These are phyloP conservation scores for Sphenostylis stenocarpa DNA, from an alignment of 306 rosid species.

Conservation along the genomic window DNA sequence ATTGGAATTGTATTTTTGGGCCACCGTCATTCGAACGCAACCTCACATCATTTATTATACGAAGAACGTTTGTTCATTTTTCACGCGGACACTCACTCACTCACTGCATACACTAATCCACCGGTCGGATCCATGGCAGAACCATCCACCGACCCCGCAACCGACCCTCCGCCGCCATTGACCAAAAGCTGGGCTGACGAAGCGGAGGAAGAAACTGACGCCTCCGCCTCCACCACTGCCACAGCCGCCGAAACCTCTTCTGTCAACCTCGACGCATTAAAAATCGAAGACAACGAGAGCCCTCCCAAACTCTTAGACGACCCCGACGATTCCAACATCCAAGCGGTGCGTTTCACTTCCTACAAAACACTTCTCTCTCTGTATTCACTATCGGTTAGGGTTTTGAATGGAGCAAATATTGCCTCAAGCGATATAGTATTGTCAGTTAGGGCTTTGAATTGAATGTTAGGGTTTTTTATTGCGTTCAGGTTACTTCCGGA, in stretches of 20 bases:
- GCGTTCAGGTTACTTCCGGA: slow-evolving; percentile 57
- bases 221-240: slow-evolving; percentile 12
- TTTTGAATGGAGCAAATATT: neutral
- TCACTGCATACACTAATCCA: neutral
- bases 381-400: neutral
- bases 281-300: slow-evolving; percentile 48
- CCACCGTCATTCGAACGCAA: neutral
- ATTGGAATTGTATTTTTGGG: neutral
- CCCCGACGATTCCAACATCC: slow-evolving; percentile 72
- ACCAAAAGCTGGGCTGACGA: slow-evolving; percentile 61
- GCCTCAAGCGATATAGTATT: neutral
- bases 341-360: slow-evolving; percentile 65
- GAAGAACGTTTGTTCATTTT: neutral
- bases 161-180: neutral
- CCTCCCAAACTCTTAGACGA: slow-evolving; percentile 58
- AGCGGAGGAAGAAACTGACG: slow-evolving; percentile 49
- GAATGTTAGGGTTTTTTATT: slow-evolving; percentile 2
- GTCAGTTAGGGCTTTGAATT: neutral
- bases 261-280: slow-evolving; percentile 42
- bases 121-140: slow-evolving; percentile 12
- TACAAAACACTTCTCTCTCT: neutral
- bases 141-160: neutral
- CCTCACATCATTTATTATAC: neutral
- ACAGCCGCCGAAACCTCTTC: slow-evolving; percentile 17
- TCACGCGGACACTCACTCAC: neutral